Evolutionary conservation across 1,284 basidiomycete species (phyloP).

Genomic region (Cryptococcus sp.): DNA sequence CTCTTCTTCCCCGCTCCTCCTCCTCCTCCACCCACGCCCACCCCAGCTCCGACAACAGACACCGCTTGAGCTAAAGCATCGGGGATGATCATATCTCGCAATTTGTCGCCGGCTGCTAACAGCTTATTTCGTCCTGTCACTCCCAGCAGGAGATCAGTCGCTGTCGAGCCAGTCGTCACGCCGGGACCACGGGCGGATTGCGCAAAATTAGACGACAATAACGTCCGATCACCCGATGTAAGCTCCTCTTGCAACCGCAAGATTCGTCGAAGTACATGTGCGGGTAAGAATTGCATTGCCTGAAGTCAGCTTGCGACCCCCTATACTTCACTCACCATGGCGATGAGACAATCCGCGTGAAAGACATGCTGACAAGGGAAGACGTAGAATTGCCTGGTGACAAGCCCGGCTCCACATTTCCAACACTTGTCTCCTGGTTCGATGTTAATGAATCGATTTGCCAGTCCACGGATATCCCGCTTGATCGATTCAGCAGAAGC

Average conservation of each 20-base stretch:
- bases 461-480: slow-evolving; percentile 80
- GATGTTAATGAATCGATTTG: slow-evolving; percentile 90
- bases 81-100: slow-evolving; percentile 87
- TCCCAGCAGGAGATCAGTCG: slow-evolving; percentile 46
- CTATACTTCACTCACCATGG: slow-evolving; percentile 64
- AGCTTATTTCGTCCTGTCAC: slow-evolving; percentile 72
- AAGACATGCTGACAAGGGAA: slow-evolving; percentile 97
- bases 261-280: slow-evolving; percentile 76
- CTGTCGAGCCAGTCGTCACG: slow-evolving; percentile 32
- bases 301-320: slow-evolving; percentile 43
- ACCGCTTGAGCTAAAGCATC: slow-evolving; percentile 72
- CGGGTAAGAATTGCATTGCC: slow-evolving; percentile 86
- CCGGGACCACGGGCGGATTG: slow-evolving; percentile 35
- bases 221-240: slow-evolving; percentile 50
- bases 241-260: slow-evolving; percentile 80
- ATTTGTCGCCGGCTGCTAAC: slow-evolving; percentile 80
- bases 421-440: slow-evolving; percentile 85
- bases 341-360: slow-evolving; percentile 92
- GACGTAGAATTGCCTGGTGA: slow-evolving; percentile 93
- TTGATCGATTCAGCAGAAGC: slow-evolving; percentile 90
- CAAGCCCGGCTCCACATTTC: slow-evolving; percentile 70
- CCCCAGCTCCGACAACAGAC: slow-evolving; percentile 48
- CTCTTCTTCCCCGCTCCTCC: slow-evolving; percentile 60
- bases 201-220: slow-evolving; percentile 34
- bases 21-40: slow-evolving; percentile 34